Base-by-base conservation (phyloP, 768 basidiomycete genomes). In the Neoboletus brunneissimus region DNA sequence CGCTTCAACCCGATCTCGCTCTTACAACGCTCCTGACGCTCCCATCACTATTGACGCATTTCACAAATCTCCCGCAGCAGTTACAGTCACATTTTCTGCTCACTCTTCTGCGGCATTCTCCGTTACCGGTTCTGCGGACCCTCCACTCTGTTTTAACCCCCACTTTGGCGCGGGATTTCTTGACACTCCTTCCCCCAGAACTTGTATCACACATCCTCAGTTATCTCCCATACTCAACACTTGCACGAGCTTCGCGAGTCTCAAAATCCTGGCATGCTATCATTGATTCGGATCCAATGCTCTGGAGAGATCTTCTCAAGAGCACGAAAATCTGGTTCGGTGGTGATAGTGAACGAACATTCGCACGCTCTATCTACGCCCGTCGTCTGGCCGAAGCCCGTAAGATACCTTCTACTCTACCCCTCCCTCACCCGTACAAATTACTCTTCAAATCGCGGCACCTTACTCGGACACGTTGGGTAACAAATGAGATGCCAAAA, bases 11-110 rank as follows among this genome's bases (percentile, higher is more conserved):
- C 8, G 91, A 94, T 71, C 72, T 91, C 38, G 81, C 90, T 13
- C 73, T 98, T 15, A 87, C 91, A 7, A 88, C 93, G 0, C 85
- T 99, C 40, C 74, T 96, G 54, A 88, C 96, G 0, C 82, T 99
- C 0, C 94, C 95, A 1, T 80, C 85, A 2, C 77, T 99, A 37
- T 81, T 97, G 15, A 73, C 81, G 8, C 89, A 94, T 61, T 98
- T 94, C 74, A 84, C 85, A 29, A 78, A 72, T 52, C 79, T 98
- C 25, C 93, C 95, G 1, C 79, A 88, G 11, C 79, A 84, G 9
- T 76, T 98, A 13, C 96, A 98, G 75, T 94, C 94, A 5, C 94
- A 98, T 71, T 85, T 97, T 65, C 83, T 98, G 53, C 85, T 98
- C 64, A 93, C 93, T 25, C 84, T 98, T 55, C 78, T 99, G 32